Evolutionary conservation across 2,329 filamentous ascomycete species (phyloP), one percentile per base, ranked within the genome.

Genomic region (Aspergillus uvarum): DNA sequence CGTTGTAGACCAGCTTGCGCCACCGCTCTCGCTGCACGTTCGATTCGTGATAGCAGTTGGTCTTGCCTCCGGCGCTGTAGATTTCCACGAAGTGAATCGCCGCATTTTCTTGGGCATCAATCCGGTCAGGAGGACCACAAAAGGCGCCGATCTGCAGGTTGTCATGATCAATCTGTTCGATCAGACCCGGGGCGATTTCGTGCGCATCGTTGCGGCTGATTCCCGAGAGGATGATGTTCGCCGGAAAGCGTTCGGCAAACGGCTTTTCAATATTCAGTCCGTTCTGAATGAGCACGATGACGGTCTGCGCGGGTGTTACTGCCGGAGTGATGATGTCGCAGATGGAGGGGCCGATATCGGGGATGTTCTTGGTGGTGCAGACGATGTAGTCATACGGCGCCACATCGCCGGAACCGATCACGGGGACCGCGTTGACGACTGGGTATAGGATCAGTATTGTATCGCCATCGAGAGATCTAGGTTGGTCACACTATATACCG

Each of bases 221-320:
- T 4, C 83, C 83, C 3, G 80, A 83, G 1, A 88, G 74, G 6
- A 86, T 66, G 0, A 80, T 69, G 60, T 84, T 87, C 3, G 68
- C 59, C 0, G 85, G 84, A 65, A 86, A 86, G 0, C 73, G 32
- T 11, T 26, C 10, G 21, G 83, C 67, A 21, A 87, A 67, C 0
- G 84, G 83, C 47, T 77, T 80, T 63, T 88, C 84, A 62, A 88
- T 87, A 65, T 87, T 85, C n/a, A 88, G 72, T 0, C 86, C 86
- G 66, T 88, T 88, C 62, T 88, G 86, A 5, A 85, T 74, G 6
- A 88, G 77, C 0, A 87, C 76, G 49, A 88, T 82, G 29, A 77
- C 77, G 0, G 85, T 86, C 24, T 80, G 73, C 1, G 76, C 77
- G 0, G 79, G 76, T 0, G 81, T 83, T 1, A 88, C 73, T 2